Conservation (phyloP, 306 rosid genomes). For the Cucumis sativus region Cucumber_9930_V3 NC_026657.2:34713501-34714000, state of each 20-base stretch:
- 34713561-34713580: background rate
- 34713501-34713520: background rate
- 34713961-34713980: background rate
- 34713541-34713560: background rate
- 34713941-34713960: background rate
- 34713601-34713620: background rate
- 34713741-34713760: background rate
- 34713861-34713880: background rate
- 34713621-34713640: background rate
- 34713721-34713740: background rate
- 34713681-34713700: background rate
- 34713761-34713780: background rate
- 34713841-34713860: background rate
- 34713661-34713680: background rate
- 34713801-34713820: background rate
- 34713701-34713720: background rate
- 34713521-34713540: background rate
- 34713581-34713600: background rate
- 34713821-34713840: too few relatives aligned
- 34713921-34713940: background rate
- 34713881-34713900: background rate
- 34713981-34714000: background rate
- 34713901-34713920: background rate
- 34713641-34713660: background rate
- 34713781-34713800: background rate